Percentiles rank a stretch among this genome's conserved stretches.
phyloP scores from a whole-genome alignment of 371 early-diverging fungal species.

The Batrachochytrium dendrobatidis region DNA sequence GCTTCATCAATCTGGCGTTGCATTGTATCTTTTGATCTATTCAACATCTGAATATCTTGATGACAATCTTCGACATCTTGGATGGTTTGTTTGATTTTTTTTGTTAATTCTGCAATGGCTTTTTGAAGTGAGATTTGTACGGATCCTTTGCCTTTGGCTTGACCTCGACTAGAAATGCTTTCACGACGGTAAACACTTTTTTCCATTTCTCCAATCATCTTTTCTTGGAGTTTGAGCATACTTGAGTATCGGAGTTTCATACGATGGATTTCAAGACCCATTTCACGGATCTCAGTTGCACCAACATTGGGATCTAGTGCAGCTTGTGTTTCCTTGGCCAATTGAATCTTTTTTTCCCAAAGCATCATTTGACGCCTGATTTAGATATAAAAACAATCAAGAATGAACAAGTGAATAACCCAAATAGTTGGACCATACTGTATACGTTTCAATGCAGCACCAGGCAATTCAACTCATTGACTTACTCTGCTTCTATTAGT shows the following conservation, averaged over 20 bases:
- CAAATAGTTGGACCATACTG: no score
- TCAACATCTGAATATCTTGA: constrained; percentile 26
- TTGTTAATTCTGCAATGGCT: constrained; percentile 39
- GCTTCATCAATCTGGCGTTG: constrained; percentile 27
- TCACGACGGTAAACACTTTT: constrained; percentile 43
- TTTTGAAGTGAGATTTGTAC: constrained; percentile 39
- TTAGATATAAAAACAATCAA: no score
- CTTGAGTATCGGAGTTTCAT: constrained; percentile 47
- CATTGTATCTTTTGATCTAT: constrained; percentile 19
- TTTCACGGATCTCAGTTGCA: constrained; percentile 47
- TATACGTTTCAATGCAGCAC: no score
- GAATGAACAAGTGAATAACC: no score
- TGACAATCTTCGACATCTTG: constrained; percentile 39
- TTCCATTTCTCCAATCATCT: constrained; percentile 53
- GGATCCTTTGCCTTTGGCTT: constrained; percentile 35
- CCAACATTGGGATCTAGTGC: constrained; percentile 53
- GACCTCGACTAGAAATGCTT: constrained; percentile 36
- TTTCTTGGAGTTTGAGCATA: constrained; percentile 50
- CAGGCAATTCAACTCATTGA: no score
- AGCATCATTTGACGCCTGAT: constrained; percentile 50
- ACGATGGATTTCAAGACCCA: constrained; percentile 50
- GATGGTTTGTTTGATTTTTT: constrained; percentile 32
- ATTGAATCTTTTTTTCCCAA: constrained; percentile 58
- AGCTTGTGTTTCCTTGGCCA: constrained; percentile 52
- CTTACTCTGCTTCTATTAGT: constrained; percentile 48